Evolutionary conservation across 2,329 filamentous ascomycete genomes (phyloP).

Genomic region (Apiospora saccharicola): DNA sequence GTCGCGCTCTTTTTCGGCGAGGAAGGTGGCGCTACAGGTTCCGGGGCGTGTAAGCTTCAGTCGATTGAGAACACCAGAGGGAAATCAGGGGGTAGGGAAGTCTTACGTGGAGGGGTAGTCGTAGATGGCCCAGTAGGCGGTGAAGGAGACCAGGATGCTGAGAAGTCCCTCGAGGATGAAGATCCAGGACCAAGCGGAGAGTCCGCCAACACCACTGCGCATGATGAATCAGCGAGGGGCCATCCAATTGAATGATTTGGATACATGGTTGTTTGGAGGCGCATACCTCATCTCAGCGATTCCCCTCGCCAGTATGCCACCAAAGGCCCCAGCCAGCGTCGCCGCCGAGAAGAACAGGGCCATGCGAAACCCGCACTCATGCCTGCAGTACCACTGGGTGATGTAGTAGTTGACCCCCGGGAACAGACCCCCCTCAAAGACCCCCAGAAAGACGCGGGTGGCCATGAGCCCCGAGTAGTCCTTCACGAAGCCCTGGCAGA

Average conservation of each 20-base stretch:
- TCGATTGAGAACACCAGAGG: too few relatives aligned
- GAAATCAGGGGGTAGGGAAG: too few relatives aligned
- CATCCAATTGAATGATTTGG: not conserved
- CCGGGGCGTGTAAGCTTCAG: slow-evolving; percentile 59
- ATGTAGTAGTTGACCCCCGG: slow-evolving; percentile 69
- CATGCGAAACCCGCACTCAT: slow-evolving; percentile 49
- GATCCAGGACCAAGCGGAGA: slow-evolving; percentile 74
- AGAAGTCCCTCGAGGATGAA: slow-evolving; percentile 73
- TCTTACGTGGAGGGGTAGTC: slow-evolving; percentile 63
- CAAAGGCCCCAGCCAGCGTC: slow-evolving; percentile 57
- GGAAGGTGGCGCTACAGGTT: slow-evolving; percentile 58
- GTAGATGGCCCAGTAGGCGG: slow-evolving; percentile 59
- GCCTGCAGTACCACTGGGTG: slow-evolving; percentile 65
- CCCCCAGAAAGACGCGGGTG: slow-evolving; percentile 54
- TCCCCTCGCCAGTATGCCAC: slow-evolving; percentile 51
- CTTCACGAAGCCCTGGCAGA: slow-evolving; percentile 37
- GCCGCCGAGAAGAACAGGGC: slow-evolving; percentile 51
- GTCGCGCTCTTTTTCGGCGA: slow-evolving; percentile 50
- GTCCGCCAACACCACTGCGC: slow-evolving; percentile 45
- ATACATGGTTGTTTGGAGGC: not conserved
- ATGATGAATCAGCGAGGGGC: not conserved
- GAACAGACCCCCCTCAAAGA: slow-evolving; percentile 65
- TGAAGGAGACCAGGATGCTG: slow-evolving; percentile 57
- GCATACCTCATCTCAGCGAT: slow-evolving; percentile 56
- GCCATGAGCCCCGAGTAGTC: slow-evolving; percentile 45